phyloP scores from a whole-genome alignment of 2,329 filamentous ascomycete species.

The Fusarium gaditjirri region DNA sequence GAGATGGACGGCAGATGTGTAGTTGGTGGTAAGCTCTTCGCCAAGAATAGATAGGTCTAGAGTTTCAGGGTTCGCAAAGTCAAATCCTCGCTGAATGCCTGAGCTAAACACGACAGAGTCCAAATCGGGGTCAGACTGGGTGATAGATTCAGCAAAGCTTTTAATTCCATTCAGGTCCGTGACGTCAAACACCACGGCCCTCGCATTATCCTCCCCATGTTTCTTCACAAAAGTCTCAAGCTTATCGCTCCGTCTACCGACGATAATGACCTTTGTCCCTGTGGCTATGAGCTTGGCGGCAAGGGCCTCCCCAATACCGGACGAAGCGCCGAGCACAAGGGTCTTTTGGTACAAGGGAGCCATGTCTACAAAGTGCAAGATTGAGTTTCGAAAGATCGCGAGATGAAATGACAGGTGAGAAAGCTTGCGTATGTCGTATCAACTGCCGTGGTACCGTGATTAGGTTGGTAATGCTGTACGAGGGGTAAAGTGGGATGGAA shows the following conservation, averaged over 20 bases:
- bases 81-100: slow-evolving; percentile 60
- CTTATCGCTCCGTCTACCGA: slow-evolving; percentile 60
- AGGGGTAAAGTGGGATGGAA: slow-evolving; percentile 12
- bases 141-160: slow-evolving; percentile 32
- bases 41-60: slow-evolving; percentile 47
- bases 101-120: slow-evolving; percentile 67
- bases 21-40: slow-evolving; percentile 42
- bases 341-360: slow-evolving; percentile 44
- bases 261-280: slow-evolving; percentile 57
- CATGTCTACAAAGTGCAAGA: slow-evolving; percentile 17
- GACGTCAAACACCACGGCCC: slow-evolving; percentile 56
- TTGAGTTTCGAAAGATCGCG: slow-evolving; percentile 4
- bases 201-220: slow-evolving; percentile 54
- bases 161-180: slow-evolving; percentile 51
- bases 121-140: slow-evolving; percentile 30
- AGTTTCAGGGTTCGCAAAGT: slow-evolving; percentile 39
- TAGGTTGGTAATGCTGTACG: background rate
- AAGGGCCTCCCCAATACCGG: slow-evolving; percentile 45
- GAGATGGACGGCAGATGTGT: slow-evolving; percentile 43
- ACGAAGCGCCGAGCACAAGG: slow-evolving; percentile 56
- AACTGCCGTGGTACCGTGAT: background rate
- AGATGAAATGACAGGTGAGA: background rate
- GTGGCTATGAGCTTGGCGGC: slow-evolving; percentile 54
- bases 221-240: slow-evolving; percentile 59
- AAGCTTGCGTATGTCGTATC: background rate